phyloP scores from a whole-genome alignment of 1,284 basidiomycete genomes.

The Lentinula novae-zelandiae region DNA sequence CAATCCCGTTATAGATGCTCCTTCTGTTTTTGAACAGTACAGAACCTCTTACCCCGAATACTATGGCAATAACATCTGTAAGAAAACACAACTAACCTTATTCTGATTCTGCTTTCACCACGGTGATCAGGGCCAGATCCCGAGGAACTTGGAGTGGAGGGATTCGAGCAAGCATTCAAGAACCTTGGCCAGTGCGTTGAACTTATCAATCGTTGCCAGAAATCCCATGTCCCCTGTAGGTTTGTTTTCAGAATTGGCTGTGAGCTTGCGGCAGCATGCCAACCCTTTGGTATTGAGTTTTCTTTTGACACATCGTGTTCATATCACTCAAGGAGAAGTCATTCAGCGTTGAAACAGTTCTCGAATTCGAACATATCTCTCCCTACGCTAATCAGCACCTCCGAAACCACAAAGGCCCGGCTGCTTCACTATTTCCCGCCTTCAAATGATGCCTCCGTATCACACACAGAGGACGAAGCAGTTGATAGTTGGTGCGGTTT shows the following conservation, averaged over 20 bases:
- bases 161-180: constrained; percentile 86
- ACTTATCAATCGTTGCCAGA: neutral
- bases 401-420: constrained; percentile 78
- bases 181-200: constrained; percentile 60
- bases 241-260: constrained; percentile 81
- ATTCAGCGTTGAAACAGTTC: constrained; percentile 57
- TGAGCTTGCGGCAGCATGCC: constrained; percentile 79
- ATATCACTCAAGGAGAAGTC: neutral
- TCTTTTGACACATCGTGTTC: neutral
- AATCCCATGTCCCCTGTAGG: constrained; percentile 26
- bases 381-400: constrained; percentile 55
- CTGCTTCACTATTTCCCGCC: constrained; percentile 90
- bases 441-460: constrained; percentile 28
- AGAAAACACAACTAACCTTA: constrained; percentile 19
- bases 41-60: constrained; percentile 69
- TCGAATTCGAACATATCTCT: constrained; percentile 63
- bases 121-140: constrained; percentile 60
- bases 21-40: constrained; percentile 53
- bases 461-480: constrained; percentile 51
- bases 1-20: constrained; percentile 72
- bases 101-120: neutral
- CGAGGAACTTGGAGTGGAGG: constrained; percentile 59
- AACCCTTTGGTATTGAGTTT: constrained; percentile 66
- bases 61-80: constrained; percentile 76
- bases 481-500: constrained; percentile 83